Conservation (phyloP, 805 yeast species). For the Yamadazyma paraphyllophila region DNA sequence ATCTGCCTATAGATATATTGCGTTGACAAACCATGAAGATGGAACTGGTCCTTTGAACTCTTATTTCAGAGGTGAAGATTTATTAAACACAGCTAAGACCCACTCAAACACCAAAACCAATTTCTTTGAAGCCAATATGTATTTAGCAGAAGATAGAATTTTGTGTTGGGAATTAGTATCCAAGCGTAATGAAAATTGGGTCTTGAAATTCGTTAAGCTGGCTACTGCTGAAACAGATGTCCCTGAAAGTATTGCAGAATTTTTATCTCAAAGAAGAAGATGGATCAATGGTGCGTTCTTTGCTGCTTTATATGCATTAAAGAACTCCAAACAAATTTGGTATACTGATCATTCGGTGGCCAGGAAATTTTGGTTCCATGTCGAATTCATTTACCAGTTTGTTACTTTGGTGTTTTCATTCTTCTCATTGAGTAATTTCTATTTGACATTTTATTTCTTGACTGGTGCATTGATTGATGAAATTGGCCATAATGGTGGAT, state of each 20-base stretch:
- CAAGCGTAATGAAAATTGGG: constrained; percentile 79
- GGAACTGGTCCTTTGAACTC: constrained; percentile 91
- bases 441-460: constrained; percentile 85
- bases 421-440: constrained; percentile 90
- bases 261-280: constrained; percentile 88
- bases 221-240: constrained; percentile 98
- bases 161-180: constrained; percentile 96
- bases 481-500: constrained; percentile 48
- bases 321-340: constrained; percentile 78
- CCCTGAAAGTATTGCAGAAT: constrained; percentile 82
- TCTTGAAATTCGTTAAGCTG: constrained; percentile 83
- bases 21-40: constrained; percentile 77
- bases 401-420: constrained; percentile 79
- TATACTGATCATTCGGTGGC: constrained; percentile 66
- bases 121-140: constrained; percentile 95
- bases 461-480: constrained; percentile 70
- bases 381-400: constrained; percentile 84
- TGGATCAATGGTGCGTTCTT: constrained; percentile 97
- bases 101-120: constrained; percentile 53
- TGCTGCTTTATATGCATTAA: constrained; percentile 85
- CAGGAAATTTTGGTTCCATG: constrained; percentile 67
- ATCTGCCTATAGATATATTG: constrained; percentile 90
- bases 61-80: constrained; percentile 84
- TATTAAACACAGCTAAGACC: constrained; percentile 27
- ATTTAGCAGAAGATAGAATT: constrained; percentile 94